These are phyloP conservation scores for Pseudogymnoascus sp. DNA, from an alignment of 2,329 filamentous ascomycete genomes.

Conservation along the genomic window DNA sequence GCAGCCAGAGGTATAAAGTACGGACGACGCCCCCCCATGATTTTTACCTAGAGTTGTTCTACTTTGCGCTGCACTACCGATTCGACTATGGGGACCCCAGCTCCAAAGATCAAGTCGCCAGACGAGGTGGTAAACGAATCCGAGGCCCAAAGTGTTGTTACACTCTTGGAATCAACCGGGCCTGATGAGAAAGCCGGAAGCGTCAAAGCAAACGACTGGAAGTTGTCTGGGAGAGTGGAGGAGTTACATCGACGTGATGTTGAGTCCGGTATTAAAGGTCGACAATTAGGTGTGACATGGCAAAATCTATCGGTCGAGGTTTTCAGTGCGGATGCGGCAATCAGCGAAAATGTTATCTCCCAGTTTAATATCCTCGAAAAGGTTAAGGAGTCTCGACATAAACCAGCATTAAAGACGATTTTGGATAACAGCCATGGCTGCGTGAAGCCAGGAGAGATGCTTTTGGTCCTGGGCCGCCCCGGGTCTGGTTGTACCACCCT, in stretches of 20 bases:
- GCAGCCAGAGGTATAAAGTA: neutral
- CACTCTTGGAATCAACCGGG: neutral
- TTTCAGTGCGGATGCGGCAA: slow-evolving; percentile 23
- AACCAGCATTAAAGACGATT: slow-evolving; percentile 55
- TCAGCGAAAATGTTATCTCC: slow-evolving; percentile 49
- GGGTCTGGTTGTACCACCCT: slow-evolving; percentile 65
- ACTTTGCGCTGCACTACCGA: neutral
- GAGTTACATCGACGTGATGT: neutral
- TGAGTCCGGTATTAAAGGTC: neutral
- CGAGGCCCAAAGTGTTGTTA: neutral
- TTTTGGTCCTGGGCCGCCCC: slow-evolving; percentile 60
- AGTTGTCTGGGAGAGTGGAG: neutral
- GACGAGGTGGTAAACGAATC: neutral
- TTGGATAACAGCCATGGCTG: slow-evolving; percentile 58
- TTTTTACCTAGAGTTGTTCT: neutral
- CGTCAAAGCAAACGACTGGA: neutral
- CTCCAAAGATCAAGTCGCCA: neutral
- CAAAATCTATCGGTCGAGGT: slow-evolving; percentile 24
- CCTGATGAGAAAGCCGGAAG: neutral
- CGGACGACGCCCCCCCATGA: neutral
- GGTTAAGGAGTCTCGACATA: slow-evolving; percentile 44
- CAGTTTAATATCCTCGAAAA: slow-evolving; percentile 49
- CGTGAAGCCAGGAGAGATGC: slow-evolving; percentile 65
- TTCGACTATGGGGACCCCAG: neutral
- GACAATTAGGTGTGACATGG: slow-evolving; percentile 24